Evolutionary conservation across 495 filamentous ascomycete species (phyloP).

Genomic region (Hamigera avellanea): DNA sequence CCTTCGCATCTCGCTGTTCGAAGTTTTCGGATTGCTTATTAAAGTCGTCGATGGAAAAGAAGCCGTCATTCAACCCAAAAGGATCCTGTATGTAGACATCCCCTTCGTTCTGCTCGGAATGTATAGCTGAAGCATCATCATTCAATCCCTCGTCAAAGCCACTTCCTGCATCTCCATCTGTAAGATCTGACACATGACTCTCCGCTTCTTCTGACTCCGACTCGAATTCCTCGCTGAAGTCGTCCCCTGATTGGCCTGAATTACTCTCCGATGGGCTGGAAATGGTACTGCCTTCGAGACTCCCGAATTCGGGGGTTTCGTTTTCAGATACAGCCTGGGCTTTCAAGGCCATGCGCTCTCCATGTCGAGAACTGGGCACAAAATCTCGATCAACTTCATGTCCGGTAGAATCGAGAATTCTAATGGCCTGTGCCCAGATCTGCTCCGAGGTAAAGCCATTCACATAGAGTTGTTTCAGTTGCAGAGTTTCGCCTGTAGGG

Average conservation of each 20-base stretch:
- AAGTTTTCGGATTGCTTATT: conserved; percentile 83
- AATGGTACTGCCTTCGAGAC: neutral
- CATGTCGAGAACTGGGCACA: conserved; percentile 11
- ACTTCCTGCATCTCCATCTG: conserved; percentile 2
- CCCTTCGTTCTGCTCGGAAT: conserved; percentile 23
- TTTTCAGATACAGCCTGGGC: neutral
- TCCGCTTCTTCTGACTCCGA: neutral
- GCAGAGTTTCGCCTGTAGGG: conserved; percentile 38
- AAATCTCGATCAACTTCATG: conserved; percentile 23
- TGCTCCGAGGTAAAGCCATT: conserved; percentile 83
- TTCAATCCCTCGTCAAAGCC: conserved; percentile 10
- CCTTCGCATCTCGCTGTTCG: conserved; percentile 66
- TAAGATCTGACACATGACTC: neutral
- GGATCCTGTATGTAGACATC: conserved; percentile 43
- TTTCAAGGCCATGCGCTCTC: conserved; percentile 6
- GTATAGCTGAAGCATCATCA: conserved; percentile 10
- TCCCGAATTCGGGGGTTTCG: conserved; percentile 1
- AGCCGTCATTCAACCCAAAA: conserved; percentile 79
- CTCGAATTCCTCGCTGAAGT: neutral
- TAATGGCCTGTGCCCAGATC: conserved; percentile 86
- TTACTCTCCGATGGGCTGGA: neutral
- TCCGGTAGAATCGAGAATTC: conserved; percentile 41
- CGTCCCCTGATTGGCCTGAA: neutral
- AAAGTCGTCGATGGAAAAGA: conserved; percentile 97
- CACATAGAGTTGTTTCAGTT: conserved; percentile 65